A percentile compares a stretch with the other conserved stretches of the same genome.
Conservation (phyloP, 116 monocot genomes). For the Phalaenopsis hybrid region DNA sequence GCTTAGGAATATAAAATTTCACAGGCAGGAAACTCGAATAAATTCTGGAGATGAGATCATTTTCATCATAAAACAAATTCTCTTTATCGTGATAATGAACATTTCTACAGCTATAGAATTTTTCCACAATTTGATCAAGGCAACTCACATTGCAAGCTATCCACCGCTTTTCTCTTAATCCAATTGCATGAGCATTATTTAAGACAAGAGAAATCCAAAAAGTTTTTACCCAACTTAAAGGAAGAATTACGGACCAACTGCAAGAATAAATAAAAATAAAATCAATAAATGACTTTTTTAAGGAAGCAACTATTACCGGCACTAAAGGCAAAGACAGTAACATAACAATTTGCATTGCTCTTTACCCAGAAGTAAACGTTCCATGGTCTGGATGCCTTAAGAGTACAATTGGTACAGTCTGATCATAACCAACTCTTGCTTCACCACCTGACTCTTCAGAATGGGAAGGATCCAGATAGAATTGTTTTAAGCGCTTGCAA, state of each 20-base stretch:
- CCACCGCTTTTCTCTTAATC: slow-evolving; percentile 88
- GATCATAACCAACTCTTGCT: slow-evolving; percentile 25
- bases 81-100: slow-evolving; percentile 2
- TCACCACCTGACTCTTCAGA: slow-evolving; percentile 9
- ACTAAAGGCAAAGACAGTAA: neutral
- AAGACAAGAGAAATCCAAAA: slow-evolving; percentile 81
- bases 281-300: neutral
- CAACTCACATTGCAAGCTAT: slow-evolving; percentile 72
- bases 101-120: neutral
- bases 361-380: slow-evolving; percentile 36
- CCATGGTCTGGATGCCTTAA: slow-evolving; percentile 38
- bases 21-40: neutral
- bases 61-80: neutral
- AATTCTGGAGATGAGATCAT: neutral
- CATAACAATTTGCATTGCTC: neutral
- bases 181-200: slow-evolving; percentile 56
- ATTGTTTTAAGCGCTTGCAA: slow-evolving; percentile 34
- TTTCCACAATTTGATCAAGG: neutral
- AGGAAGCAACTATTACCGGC: neutral
- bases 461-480: slow-evolving; percentile 39
- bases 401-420: slow-evolving; percentile 51
- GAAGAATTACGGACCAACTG: slow-evolving; percentile 93
- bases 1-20: neutral
- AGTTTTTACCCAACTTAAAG: slow-evolving; percentile 71
- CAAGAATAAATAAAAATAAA: neutral